Evolutionary conservation across 352 stramenopile genomes (phyloP), one percentile per base, ranked within the genome.

Genomic region (Phytophthora nicotianae): DNA sequence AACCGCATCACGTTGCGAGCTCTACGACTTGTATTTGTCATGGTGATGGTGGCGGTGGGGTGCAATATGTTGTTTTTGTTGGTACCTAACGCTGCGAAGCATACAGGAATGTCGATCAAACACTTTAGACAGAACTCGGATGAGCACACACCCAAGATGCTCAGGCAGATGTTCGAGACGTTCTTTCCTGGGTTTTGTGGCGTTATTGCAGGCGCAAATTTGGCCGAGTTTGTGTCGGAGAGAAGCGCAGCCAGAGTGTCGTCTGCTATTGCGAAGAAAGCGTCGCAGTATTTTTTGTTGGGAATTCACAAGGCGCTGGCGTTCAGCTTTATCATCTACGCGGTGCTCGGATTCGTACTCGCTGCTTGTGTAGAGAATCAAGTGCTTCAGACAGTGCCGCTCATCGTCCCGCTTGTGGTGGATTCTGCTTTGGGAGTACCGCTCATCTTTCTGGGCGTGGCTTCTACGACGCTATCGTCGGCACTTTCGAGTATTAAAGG

Each of bases 121-220:
- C 37, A 43, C n/a, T 43, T 43, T 43, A 43, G 37, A 13, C 37
- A 43, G 37, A 43, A 43, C 37, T 43, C 37, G 37, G 37, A 13
- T 5, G 37, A 43, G n/a, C 37, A 43, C n/a, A 43, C n/a, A 10
- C 37, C 37, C n/a, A 43, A 43, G 37, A 21, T 43, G 37, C 23
- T 43, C 8, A 21, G 37, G 0, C 37, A 23, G 37, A 43, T 43
- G 37, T 43, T 43, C 37, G 37, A n/a, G 37, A 43, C n/a, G n/a
- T 43, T 43, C n/a, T 43, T 23, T 14, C n/a, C 37, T 10, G 37
- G 37, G 16, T 43, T 43, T 43, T 43, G 37, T 23, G n/a, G 37
- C 23, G 37, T 43, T 43, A 43, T 43, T 43, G 37, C 37, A 11
- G 37, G 37, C 0, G 37, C n/a, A 13, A 24, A 43, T 43, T 23